Conservation (phyloP, 495 filamentous ascomycete species). For the Bryoglossum gracile region DNA sequence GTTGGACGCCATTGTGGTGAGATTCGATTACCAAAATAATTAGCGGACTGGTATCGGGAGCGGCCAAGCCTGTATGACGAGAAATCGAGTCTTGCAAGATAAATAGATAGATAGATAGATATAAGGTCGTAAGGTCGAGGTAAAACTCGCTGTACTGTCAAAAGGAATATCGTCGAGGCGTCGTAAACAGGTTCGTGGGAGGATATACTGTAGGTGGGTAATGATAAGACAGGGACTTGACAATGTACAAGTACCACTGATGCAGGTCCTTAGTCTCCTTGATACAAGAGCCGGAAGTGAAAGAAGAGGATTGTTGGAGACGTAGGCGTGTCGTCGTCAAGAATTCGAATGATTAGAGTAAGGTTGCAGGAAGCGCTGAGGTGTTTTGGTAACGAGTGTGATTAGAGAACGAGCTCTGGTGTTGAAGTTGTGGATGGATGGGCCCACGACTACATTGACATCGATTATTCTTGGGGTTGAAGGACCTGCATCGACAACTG, state of each 20-base stretch:
- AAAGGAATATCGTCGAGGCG: neutral
- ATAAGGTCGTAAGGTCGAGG: neutral
- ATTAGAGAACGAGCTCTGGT: constrained; percentile 21
- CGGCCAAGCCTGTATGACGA: no score
- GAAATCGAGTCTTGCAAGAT: no score
- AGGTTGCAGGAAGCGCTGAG: constrained; percentile 2
- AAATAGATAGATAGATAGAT: no score
- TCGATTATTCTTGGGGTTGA: neutral
- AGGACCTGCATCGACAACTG: neutral
- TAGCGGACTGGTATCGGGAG: neutral
- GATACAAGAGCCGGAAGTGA: neutral
- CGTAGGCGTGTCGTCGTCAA: constrained; percentile 1
- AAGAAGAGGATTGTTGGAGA: constrained; percentile 17
- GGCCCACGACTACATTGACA: constrained; percentile 17
- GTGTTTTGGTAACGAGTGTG: constrained; percentile 17
- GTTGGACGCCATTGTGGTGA: neutral
- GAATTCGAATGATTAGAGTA: neutral
- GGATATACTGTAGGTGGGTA: neutral
- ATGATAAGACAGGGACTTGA: neutral
- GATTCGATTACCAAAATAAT: neutral
- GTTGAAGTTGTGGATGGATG: neutral
- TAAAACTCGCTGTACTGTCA: neutral
- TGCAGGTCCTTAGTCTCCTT: neutral
- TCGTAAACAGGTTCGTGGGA: neutral
- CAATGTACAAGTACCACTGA: no score